phyloP scores from a whole-genome alignment of 2,329 filamentous ascomycete genomes.

The Fusarium virguliforme region DNA sequence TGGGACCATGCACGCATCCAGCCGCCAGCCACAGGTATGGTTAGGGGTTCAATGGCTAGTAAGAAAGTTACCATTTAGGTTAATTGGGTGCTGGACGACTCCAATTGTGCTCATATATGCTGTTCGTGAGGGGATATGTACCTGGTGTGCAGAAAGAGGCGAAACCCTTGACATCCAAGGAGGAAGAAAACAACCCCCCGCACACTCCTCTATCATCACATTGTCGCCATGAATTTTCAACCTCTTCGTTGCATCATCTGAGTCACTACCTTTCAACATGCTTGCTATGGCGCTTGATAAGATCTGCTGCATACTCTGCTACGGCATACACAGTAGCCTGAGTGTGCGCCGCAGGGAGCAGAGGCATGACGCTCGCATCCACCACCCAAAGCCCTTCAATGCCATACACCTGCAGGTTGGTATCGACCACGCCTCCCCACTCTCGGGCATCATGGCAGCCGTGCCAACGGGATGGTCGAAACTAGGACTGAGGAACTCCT shows the following conservation, averaged over 20 bases:
- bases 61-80: too few relatives aligned
- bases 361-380: slow-evolving; percentile 40
- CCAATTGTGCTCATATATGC: too few relatives aligned
- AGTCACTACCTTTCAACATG: neutral
- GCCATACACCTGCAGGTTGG: slow-evolving; percentile 63
- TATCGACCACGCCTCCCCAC: slow-evolving; percentile 66
- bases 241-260: too few relatives aligned
- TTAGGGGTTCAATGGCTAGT: too few relatives aligned
- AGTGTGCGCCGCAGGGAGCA: slow-evolving; percentile 36
- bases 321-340: slow-evolving; percentile 41
- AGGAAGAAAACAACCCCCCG: too few relatives aligned
- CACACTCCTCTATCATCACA: too few relatives aligned
- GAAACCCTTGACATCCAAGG: too few relatives aligned
- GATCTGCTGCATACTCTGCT: slow-evolving; percentile 36
- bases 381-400: slow-evolving; percentile 38
- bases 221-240: too few relatives aligned
- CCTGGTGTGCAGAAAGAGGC: too few relatives aligned
- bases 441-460: slow-evolving; percentile 66
- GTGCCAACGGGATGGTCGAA: slow-evolving; percentile 63
- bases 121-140: too few relatives aligned
- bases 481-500: slow-evolving; percentile 39
- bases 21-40: too few relatives aligned
- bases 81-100: too few relatives aligned
- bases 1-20: neutral
- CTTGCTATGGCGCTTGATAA: slow-evolving; percentile 7